A percentile compares a stretch with the other conserved stretches of the same genome.
Conservation (phyloP, 2,329 filamentous ascomycete species). For the Didymella sp. region DNA sequence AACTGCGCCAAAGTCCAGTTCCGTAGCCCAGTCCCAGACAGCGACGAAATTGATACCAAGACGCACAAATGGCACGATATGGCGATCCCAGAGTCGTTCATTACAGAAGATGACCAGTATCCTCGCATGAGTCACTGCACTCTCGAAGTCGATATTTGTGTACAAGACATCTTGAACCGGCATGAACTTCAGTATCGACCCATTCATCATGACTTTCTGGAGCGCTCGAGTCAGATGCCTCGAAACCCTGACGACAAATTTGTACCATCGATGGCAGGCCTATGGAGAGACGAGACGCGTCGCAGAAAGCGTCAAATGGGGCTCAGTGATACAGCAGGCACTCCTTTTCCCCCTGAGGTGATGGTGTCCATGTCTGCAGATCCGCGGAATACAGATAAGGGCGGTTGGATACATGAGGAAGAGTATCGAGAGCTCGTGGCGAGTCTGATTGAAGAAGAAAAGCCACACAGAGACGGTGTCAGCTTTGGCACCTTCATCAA, state of each 20-base stretch:
- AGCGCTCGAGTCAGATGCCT: constrained; percentile 67
- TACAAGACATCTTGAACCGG: constrained; percentile 87
- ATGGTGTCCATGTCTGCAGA: constrained; percentile 90
- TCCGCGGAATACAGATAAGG: constrained; percentile 71
- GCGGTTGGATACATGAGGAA: constrained; percentile 92
- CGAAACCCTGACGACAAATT: constrained; percentile 73
- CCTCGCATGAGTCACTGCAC: constrained; percentile 86
- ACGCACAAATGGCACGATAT: constrained; percentile 80
- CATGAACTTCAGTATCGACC: constrained; percentile 74
- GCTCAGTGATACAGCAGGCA: constrained; percentile 68
- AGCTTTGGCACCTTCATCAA: constrained; percentile 73
- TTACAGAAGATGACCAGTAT: constrained; percentile 69
- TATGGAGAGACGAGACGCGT: constrained; percentile 90
- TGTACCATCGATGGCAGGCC: constrained; percentile 89
- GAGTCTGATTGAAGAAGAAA: constrained; percentile 70
- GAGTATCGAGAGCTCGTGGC: constrained; percentile 74
- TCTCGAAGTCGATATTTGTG: constrained; percentile 87
- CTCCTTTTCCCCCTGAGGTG: constrained; percentile 80
- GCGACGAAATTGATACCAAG: constrained; percentile 66
- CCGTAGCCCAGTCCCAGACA: constrained; percentile 75
- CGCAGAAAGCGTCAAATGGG: constrained; percentile 77
- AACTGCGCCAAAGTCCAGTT: constrained; percentile 75
- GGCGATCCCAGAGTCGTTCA: constrained; percentile 66
- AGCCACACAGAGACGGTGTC: constrained; percentile 54
- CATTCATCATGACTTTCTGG: constrained; percentile 87